Base-by-base conservation (phyloP, 306 rosid species). In the Abrus precatorius region DNA sequence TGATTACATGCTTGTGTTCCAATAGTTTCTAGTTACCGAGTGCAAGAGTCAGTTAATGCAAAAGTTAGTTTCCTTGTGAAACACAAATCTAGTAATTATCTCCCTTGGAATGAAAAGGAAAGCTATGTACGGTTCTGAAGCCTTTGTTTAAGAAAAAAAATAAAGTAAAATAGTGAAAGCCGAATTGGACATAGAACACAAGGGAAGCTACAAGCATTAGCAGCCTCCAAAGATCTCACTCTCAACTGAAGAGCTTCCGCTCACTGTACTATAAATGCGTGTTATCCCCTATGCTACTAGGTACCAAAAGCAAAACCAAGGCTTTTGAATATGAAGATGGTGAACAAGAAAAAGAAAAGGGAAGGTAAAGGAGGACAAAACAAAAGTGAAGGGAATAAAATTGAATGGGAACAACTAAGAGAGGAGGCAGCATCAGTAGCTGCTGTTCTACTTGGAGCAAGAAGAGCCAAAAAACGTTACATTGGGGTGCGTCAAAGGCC, bases 401-500 rank as follows among this genome's bases (percentile, higher is more conserved):
- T 59, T 13, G 83, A 72, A 44, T 63, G 60, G 74, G 63, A 80
- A 38, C 47, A 81, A 54, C 47, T 79, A 79, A 82, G 81, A 50
- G 81, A 79, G 76, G 87, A 81, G 41, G 84, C 86, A 29, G 82
- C 80, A 60, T 68, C 77, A 40, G 49, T 74, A 49, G 77, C 86
- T n/a, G 80, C 87, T 65, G 73, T 72, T 13, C 33, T 79, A 44
- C 83, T 85, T 6, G 52, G 80, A 30, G 82, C 68, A 12, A 59
- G 84, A 44, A 80, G 82, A 69, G 75, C 78, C 1, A 84, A 54
- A 56, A 84, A 84, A 32, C 77, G 87, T 10, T 86, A 57, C 87
- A 83, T 83, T 60, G 87, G 89, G 0, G 89, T 86, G 56, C 53
- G 87, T 1, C 89, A 83, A 72, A 76, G 89, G 47, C 81, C 87